A percentile compares a stretch with the other conserved stretches of the same genome.
These are phyloP conservation scores for Mortierella sp. DNA, from an alignment of 371 early-diverging fungal species.

Conservation along the genomic window DNA sequence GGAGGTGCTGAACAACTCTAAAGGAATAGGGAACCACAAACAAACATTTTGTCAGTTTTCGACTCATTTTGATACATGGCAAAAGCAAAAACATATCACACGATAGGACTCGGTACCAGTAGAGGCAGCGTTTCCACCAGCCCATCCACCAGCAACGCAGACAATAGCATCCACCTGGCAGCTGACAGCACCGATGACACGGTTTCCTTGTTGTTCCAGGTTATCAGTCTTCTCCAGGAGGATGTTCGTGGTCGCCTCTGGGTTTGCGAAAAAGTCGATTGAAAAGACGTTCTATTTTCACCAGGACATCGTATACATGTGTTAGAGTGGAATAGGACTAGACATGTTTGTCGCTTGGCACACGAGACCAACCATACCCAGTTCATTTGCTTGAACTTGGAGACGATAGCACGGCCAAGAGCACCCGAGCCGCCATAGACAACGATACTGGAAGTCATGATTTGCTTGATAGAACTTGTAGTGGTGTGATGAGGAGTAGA, in stretches of 20 bases:
- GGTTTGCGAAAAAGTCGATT: conserved; percentile 80
- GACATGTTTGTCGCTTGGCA: neutral
- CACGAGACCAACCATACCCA: conserved; percentile 75
- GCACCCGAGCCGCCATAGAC: conserved; percentile 95
- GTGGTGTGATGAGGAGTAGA: neutral
- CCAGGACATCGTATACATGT: neutral
- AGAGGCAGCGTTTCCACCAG: conserved; percentile 88
- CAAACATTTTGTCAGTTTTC: too few species aligned
- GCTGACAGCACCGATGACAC: conserved; percentile 57
- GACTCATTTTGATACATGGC: too few species aligned
- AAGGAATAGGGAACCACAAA: too few species aligned
- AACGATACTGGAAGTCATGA: conserved; percentile 71
- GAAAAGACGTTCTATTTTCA: conserved; percentile 75
- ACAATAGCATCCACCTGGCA: conserved; percentile 83
- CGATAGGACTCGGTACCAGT: conserved; percentile 57
- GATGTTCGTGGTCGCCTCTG: conserved; percentile 79
- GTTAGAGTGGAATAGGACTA: too few species aligned
- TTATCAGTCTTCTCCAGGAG: conserved; percentile 57
- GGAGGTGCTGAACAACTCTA: conserved; percentile 77
- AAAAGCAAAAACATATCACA: neutral
- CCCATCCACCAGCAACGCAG: conserved; percentile 98
- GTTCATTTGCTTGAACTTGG: conserved; percentile 72
- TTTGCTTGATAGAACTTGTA: neutral
- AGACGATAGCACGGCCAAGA: conserved; percentile 83
- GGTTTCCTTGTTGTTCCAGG: conserved; percentile 70